Base-by-base conservation (phyloP, 2,329 filamentous ascomycete genomes). In the Hypoxylon sp. region DNA sequence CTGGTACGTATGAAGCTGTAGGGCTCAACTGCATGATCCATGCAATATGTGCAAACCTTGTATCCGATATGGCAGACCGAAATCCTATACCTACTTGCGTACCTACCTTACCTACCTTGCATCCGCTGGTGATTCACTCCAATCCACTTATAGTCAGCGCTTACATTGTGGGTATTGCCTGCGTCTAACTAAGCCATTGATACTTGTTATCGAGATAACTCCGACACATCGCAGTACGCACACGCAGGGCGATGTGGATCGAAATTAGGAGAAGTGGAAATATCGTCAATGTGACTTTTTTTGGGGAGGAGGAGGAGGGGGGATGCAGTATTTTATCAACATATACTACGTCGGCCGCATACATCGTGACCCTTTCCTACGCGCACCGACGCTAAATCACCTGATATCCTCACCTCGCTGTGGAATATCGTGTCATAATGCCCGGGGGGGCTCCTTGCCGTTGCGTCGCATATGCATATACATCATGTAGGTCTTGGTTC, bases 401-500 rank as follows among this genome's bases (percentile, higher is more conserved):
- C 39, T 44, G 39, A 44, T 44, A 7, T 44, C 39, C 15, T 21
- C 17, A 21, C 10, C 39, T 19, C 10, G 39, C 39, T 21, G 17
- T 44, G 39, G 39, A 44, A 44, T 44, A 44, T 44, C 39, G 39
- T 44, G 15, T 44, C 39, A 44, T 44, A 10, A 21, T 21, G 15
- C 17, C 39, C 13, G 35, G 35, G 35, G 35, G 35, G 24, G 2
- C 24, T n/a, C 15, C 39, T 44, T 44, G 39, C 39, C 8, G 39
- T n/a, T 44, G 39, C 39, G 17, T 44, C 39, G 39, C 39, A 44
- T 44, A 6, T 44, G 39, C 39, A 44, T 44, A 44, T 44, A n/a
- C 39, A 44, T 44, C 13, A 44, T 44, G 17, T 44, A 44, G 39
- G 39, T 44, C 17, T 44, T 37, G 35, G 24, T 27, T 37, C 15